Conservation (phyloP, 371 early-diverging fungal genomes). For the Mucor piriformis region DNA sequence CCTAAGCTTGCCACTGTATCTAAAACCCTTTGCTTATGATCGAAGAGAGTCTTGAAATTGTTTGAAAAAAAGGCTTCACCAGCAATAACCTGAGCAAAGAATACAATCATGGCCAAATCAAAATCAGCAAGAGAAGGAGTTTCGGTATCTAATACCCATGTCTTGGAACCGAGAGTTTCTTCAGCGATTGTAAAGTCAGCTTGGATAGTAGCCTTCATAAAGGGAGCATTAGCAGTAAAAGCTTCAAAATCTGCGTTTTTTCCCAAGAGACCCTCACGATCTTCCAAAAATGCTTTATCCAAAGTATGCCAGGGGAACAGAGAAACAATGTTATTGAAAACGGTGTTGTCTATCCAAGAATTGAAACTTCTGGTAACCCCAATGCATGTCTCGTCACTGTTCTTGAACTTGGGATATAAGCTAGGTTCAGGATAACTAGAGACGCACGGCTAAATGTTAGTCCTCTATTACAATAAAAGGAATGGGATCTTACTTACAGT, state of each 20-base stretch:
- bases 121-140: constrained; percentile 9
- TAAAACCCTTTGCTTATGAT: constrained; percentile 37
- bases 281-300: constrained; percentile 14
- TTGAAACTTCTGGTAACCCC: constrained; percentile 16
- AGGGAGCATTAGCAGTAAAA: constrained; percentile 13
- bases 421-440: constrained; percentile 22
- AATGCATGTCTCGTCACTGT: constrained; percentile 1
- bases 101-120: constrained; percentile 15
- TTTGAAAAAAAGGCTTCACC: constrained; percentile 12
- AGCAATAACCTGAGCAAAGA: not conserved
- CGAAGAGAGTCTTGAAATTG: constrained; percentile 10
- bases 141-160: constrained; percentile 24
- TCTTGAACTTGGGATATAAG: constrained; percentile 11
- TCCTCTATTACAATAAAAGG: too few species aligned
- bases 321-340: constrained; percentile 15
- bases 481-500: constrained; percentile 37
- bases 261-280: constrained; percentile 16
- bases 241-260: not conserved
- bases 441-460: too few species aligned
- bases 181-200: constrained; percentile 18
- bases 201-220: constrained; percentile 7
- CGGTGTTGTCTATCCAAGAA: constrained; percentile 14
- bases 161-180: constrained; percentile 2
- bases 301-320: constrained; percentile 13
- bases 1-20: constrained; percentile 21